Evolutionary conservation across 805 yeast species (phyloP), one percentile per base, ranked within the genome.

Genomic region (Soucietia sequanensis): DNA sequence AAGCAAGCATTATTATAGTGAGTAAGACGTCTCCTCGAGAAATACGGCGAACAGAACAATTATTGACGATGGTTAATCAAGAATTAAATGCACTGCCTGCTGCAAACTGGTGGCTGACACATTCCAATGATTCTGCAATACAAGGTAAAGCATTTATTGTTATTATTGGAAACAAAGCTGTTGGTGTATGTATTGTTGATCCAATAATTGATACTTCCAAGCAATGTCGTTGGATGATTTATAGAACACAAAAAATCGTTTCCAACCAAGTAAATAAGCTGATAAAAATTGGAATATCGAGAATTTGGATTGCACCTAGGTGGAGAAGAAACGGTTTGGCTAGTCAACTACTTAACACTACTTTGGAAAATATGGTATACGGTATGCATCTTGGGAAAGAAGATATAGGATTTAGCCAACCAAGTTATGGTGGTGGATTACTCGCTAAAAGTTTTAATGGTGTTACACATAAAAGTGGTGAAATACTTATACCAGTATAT

Each of bases 361-460:
- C 78, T 0, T 54, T 68, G 34, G 49, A 49, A 1, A 44, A 75
- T 35, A 58, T 75, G 16, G 56, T 80, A 1, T 76, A 75, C 47
- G 87, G 86, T 0, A 48, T 72, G 36, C 32, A 16, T 0, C 44
- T 81, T 10, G 56, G 58, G 2, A 70, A 56, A 37, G 44, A 41
- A 11, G 70, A 76, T 39, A 52, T 83, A 13, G 84, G 80, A 1
- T 83, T 86, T 76, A 79, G 86, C 28, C 91, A 83, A 52, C 89
- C 90, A 0, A 78, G 84, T 38, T 74, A 68, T 32, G 68, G 72
- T 38, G 91, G 91, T 0, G 78, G 79, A 2, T 66, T 70, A 37
- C 62, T 82, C 21, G 87, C 89, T 0, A 54, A 53, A 22, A 58
- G 50, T 20, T 81, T 76, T 48, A 80, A 78, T 48, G 79, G 82